Evolutionary conservation across 768 basidiomycete species (phyloP).

Genomic region (Trametes gibbosa): DNA sequence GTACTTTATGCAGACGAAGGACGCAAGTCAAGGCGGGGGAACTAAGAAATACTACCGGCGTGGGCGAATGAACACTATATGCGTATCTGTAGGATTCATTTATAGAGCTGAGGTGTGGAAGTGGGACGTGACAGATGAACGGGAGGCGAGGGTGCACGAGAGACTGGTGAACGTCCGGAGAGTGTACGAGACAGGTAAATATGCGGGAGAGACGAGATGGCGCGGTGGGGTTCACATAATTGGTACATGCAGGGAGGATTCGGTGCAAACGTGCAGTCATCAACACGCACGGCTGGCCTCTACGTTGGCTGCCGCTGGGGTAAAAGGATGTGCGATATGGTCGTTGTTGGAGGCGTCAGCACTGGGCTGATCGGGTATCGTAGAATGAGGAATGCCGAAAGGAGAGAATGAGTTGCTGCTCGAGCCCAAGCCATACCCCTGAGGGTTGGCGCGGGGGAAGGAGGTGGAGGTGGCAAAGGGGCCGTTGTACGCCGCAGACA

Average conservation of each 20-base stretch:
- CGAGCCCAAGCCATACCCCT: slow-evolving; percentile 26
- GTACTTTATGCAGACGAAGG: slow-evolving; percentile 27
- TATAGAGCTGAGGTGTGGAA: slow-evolving; percentile 22
- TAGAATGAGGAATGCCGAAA: slow-evolving; percentile 35
- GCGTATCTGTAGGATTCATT: slow-evolving; percentile 23
- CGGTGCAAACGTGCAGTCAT: slow-evolving; percentile 21
- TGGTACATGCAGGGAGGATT: slow-evolving; percentile 25
- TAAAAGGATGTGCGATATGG: slow-evolving; percentile 23
- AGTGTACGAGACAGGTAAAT: slow-evolving; percentile 25
- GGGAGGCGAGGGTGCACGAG: slow-evolving; percentile 16
- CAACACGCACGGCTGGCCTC: slow-evolving; percentile 47
- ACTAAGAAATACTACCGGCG: slow-evolving; percentile 19
- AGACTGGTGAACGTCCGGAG: slow-evolving; percentile 16
- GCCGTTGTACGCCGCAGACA: slow-evolving; percentile 19
- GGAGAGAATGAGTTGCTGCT: slow-evolving; percentile 33
- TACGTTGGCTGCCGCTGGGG: slow-evolving; percentile 34
- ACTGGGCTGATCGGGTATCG: slow-evolving; percentile 32
- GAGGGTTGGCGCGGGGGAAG: slow-evolving; percentile 27
- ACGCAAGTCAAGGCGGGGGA: slow-evolving; percentile 15
- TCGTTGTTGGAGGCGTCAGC: slow-evolving; percentile 28
- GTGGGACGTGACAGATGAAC: slow-evolving; percentile 17
- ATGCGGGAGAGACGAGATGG: slow-evolving; percentile 21
- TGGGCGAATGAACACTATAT: slow-evolving; percentile 18
- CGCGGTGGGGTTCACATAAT: slow-evolving; percentile 25
- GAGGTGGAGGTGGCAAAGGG: slow-evolving; percentile 20